These are phyloP conservation scores for Mycena galopus DNA, from an alignment of 768 basidiomycete genomes.

Conservation along the genomic window DNA sequence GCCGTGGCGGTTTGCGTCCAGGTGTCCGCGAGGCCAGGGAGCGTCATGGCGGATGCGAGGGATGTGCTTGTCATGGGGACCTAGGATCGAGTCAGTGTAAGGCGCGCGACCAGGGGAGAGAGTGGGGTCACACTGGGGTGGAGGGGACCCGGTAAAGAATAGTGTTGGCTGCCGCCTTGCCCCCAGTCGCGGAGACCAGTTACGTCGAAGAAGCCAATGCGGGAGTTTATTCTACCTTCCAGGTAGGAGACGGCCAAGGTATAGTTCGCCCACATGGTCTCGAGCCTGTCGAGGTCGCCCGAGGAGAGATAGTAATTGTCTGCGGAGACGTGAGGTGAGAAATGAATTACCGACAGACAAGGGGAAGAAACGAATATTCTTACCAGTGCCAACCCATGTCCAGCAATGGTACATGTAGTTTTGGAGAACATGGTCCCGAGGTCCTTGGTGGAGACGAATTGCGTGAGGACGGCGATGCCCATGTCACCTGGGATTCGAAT, in stretches of 20 bases:
- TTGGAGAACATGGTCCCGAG: slow-evolving; percentile 70
- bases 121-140: too few relatives aligned
- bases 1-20: slow-evolving; percentile 61
- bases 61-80: slow-evolving; percentile 61
- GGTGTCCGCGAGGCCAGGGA: slow-evolving; percentile 47
- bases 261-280: slow-evolving; percentile 65
- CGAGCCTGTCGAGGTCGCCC: slow-evolving; percentile 66
- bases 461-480: slow-evolving; percentile 72
- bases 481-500: slow-evolving; percentile 58
- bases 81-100: slow-evolving; percentile 40
- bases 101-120: background rate
- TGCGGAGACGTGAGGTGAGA: slow-evolving; percentile 25
- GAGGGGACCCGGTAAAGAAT: slow-evolving; percentile 59
- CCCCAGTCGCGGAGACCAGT: slow-evolving; percentile 73
- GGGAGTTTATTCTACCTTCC: slow-evolving; percentile 62
- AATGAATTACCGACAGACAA: background rate
- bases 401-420: slow-evolving; percentile 71
- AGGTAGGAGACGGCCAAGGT: slow-evolving; percentile 69
- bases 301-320: slow-evolving; percentile 71
- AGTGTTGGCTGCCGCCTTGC: slow-evolving; percentile 69
- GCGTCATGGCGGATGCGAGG: slow-evolving; percentile 57
- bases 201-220: slow-evolving; percentile 64
- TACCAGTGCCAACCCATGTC: slow-evolving; percentile 70
- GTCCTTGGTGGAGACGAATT: slow-evolving; percentile 74
- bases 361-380: slow-evolving; percentile 28